Percentiles rank a stretch among this genome's conserved stretches.
Evolutionary conservation across 2,329 filamentous ascomycete genomes (phyloP).

Genomic region (Malbranchea zuffiana): DNA sequence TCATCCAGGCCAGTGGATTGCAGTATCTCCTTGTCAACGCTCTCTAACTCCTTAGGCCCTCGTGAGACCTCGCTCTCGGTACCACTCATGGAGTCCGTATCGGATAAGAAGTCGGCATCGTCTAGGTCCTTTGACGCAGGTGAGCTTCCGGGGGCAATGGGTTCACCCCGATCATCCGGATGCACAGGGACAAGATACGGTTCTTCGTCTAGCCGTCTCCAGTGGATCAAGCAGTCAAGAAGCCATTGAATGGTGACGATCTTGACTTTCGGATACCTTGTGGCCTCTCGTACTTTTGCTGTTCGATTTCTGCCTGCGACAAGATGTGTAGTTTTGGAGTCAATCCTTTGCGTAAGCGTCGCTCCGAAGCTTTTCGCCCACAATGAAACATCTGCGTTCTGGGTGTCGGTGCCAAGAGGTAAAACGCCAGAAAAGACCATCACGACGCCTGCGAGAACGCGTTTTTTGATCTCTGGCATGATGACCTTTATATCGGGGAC

Average conservation of each 20-base stretch:
- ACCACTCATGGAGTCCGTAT: conserved; percentile 19
- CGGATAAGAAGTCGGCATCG: conserved; percentile 14
- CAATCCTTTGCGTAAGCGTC: conserved; percentile 37
- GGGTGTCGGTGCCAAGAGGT: conserved; percentile 66
- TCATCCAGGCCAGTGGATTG: conserved; percentile 42
- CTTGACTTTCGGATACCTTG: conserved; percentile 66
- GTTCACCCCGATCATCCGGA: conserved; percentile 49
- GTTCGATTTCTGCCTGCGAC: conserved; percentile 57
- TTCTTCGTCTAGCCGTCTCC: conserved; percentile 67
- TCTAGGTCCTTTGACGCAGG: conserved; percentile 16
- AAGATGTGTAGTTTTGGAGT: conserved; percentile 39
- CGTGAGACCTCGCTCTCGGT: conserved; percentile 27
- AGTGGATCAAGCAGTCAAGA: conserved; percentile 69
- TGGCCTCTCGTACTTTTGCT: conserved; percentile 80
- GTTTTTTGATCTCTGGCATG: conserved; percentile 69
- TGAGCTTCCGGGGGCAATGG: conserved; percentile 22
- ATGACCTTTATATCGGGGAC: conserved; percentile 79
- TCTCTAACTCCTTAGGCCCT: conserved; percentile 27
- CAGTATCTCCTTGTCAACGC: conserved; percentile 39
- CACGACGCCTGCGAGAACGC: conserved; percentile 61
- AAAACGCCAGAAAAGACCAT: conserved; percentile 88
- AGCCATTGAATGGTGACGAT: conserved; percentile 92
- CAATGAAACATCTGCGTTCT: conserved; percentile 72
- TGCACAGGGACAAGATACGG: conserved; percentile 71
- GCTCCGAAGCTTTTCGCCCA: conserved; percentile 84